A percentile compares a stretch with the other conserved stretches of the same genome.
Evolutionary conservation across 129 eudicot species (phyloP).

Genomic region (Arctium lappa): DNA sequence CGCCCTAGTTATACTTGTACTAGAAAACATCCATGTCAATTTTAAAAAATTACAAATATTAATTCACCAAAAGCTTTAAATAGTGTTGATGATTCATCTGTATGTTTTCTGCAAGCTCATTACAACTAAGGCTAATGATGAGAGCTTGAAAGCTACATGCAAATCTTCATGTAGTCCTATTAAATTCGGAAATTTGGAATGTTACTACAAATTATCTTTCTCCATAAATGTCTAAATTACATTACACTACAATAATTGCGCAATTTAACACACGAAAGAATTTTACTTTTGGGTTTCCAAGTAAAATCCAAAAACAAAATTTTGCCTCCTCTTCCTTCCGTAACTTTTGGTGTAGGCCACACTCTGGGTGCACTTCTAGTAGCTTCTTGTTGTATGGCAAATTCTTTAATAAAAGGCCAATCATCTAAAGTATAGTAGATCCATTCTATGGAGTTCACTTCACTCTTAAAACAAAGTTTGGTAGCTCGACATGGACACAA

Average conservation of each 20-base stretch:
- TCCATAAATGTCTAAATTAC: slow-evolving; percentile 1
- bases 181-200: background rate
- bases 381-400: background rate
- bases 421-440: background rate
- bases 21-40: background rate
- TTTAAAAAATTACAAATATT: too few relatives aligned
- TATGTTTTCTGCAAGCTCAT: background rate
- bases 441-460: background rate
- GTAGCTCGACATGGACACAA: background rate
- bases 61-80: background rate
- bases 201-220: background rate
- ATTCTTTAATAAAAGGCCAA: background rate
- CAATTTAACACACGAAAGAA: background rate
- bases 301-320: background rate
- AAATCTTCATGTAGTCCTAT: background rate
- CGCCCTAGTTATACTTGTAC: background rate
- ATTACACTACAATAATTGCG: background rate
- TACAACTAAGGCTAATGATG: background rate
- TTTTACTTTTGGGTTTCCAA: background rate
- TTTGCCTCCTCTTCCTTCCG: slow-evolving; percentile 1
- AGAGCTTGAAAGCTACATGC: background rate
- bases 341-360: background rate
- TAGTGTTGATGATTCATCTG: background rate
- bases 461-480: background rate
- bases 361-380: background rate